These are phyloP conservation scores for Cladophialophora bantiana DNA, from an alignment of 2,329 filamentous ascomycete species.

Conservation along the genomic window DNA sequence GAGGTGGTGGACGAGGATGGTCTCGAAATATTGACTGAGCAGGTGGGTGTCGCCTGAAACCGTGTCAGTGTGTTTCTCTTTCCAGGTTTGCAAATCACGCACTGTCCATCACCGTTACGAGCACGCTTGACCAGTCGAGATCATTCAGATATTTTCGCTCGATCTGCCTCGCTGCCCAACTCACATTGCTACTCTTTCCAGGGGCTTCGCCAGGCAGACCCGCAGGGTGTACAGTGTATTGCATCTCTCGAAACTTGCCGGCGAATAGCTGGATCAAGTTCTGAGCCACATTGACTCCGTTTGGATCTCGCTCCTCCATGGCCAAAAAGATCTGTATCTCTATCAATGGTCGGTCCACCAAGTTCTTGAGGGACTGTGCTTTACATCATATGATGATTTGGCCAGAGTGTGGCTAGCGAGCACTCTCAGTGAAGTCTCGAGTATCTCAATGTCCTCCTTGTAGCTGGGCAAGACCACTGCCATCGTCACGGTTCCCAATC, in stretches of 20 bases:
- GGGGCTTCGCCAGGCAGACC: constrained; percentile 72
- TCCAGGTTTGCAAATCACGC: constrained; percentile 43
- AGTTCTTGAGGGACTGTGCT: background rate
- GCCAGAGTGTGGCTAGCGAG: constrained; percentile 72
- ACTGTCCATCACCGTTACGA: constrained; percentile 78
- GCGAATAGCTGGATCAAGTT: constrained; percentile 68
- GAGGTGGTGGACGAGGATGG: constrained; percentile 69
- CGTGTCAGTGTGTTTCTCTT: constrained; percentile 2
- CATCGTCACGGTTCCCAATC: constrained; percentile 58
- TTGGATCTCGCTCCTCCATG: constrained; percentile 73
- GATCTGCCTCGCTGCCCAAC: constrained; percentile 72
- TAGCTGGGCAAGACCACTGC: constrained; percentile 76
- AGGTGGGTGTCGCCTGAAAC: constrained; percentile 72
- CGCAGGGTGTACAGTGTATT: constrained; percentile 71
- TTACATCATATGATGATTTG: constrained; percentile 70
- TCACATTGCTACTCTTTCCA: constrained; percentile 77
- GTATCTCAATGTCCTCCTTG: constrained; percentile 73
- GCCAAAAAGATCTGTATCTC: constrained; percentile 68
- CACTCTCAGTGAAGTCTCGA: constrained; percentile 73
- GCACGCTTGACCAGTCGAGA: constrained; percentile 63
- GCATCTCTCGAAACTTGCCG: constrained; percentile 70
- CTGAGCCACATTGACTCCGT: constrained; percentile 67
- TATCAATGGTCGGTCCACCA: constrained; percentile 7
- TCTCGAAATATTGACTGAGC: constrained; percentile 70
- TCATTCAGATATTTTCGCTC: constrained; percentile 65